These are phyloP conservation scores for Suaeda aralocaspica DNA, from an alignment of 148 eudicot species.

Conservation along the genomic window DNA sequence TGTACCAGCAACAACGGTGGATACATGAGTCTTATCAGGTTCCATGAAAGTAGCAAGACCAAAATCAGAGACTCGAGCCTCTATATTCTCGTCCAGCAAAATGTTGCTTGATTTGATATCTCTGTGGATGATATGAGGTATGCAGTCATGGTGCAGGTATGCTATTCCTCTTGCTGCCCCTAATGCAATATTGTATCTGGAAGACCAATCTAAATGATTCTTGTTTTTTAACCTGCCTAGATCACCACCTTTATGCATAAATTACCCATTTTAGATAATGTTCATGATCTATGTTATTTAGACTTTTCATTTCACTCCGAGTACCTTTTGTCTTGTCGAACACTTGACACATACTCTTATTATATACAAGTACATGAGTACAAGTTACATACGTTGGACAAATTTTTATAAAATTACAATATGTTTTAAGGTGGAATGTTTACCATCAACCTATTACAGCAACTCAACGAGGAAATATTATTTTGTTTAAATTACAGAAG, in stretches of 20 bases:
- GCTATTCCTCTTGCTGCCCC: slow-evolving; percentile 89
- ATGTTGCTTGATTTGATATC: slow-evolving; percentile 97
- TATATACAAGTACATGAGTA: too few relatives aligned
- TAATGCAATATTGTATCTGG: slow-evolving; percentile 78
- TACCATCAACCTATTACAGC: too few relatives aligned
- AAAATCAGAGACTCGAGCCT: slow-evolving; percentile 85
- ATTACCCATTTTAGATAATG: neutral
- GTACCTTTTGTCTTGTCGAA: too few relatives aligned
- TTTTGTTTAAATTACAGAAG: too few relatives aligned
- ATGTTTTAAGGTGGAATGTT: neutral
- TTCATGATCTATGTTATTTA: neutral
- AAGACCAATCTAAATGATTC: slow-evolving; percentile 63
- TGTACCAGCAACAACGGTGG: slow-evolving; percentile 82
- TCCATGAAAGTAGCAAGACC: slow-evolving; percentile 91
- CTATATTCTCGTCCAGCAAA: slow-evolving; percentile 65
- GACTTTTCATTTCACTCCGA: too few relatives aligned
- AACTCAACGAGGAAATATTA: too few relatives aligned
- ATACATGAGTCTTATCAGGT: slow-evolving; percentile 85
- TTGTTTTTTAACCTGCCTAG: slow-evolving; percentile 46
- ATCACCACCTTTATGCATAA: neutral
- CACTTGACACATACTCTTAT: too few relatives aligned
- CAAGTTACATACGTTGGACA: too few relatives aligned
- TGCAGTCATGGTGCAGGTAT: slow-evolving; percentile 91
- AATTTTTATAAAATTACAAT: too few relatives aligned
- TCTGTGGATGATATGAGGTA: slow-evolving; percentile 89